A percentile compares a stretch with the other conserved stretches of the same genome.
phyloP scores from a whole-genome alignment of 2,329 filamentous ascomycete species.

The Pseudocercospora macadamiae region DNA sequence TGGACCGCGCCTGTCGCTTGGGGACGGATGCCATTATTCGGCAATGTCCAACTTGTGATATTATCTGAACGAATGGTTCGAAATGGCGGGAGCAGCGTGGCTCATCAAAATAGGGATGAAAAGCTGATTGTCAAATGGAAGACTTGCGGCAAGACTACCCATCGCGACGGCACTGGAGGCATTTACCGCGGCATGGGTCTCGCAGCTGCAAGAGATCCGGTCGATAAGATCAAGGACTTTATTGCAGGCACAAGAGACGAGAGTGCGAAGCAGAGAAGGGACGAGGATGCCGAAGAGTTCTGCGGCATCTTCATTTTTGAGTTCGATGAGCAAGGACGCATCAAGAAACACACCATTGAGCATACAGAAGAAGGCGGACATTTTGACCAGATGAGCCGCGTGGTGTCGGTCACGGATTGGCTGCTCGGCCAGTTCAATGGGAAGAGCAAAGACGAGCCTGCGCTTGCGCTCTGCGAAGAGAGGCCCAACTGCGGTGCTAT shows the following conservation, averaged over 20 bases:
- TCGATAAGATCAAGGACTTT: conserved; percentile 59
- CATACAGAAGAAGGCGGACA: conserved; percentile 81
- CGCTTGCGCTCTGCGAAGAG: conserved; percentile 46
- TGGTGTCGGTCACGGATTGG: conserved; percentile 94
- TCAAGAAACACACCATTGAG: conserved; percentile 90
- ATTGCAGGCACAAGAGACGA: conserved; percentile 57
- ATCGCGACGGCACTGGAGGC: conserved; percentile 46
- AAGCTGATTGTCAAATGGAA: conserved; percentile 92
- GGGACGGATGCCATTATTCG: conserved; percentile 88
- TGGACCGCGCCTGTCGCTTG: conserved; percentile 97
- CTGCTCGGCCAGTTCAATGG: conserved; percentile 76
- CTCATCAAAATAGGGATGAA: conserved; percentile 59
- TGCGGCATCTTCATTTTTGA: conserved; percentile 93
- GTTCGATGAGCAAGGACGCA: conserved; percentile 83
- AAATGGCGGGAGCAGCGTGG: conserved; percentile 50
- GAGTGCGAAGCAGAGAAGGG: not conserved
- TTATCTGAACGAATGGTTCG: conserved; percentile 83
- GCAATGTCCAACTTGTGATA: conserved; percentile 86
- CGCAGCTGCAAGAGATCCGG: conserved; percentile 46
- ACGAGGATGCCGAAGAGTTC: conserved; percentile 66
- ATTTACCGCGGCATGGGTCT: conserved; percentile 45
- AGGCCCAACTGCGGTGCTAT: conserved; percentile 21
- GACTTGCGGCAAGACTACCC: conserved; percentile 61
- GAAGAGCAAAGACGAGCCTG: conserved; percentile 46
- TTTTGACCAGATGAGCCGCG: conserved; percentile 81